Base-by-base conservation (phyloP, 441 rosid species). In the Cnidoscolus chayamansa region DNA sequence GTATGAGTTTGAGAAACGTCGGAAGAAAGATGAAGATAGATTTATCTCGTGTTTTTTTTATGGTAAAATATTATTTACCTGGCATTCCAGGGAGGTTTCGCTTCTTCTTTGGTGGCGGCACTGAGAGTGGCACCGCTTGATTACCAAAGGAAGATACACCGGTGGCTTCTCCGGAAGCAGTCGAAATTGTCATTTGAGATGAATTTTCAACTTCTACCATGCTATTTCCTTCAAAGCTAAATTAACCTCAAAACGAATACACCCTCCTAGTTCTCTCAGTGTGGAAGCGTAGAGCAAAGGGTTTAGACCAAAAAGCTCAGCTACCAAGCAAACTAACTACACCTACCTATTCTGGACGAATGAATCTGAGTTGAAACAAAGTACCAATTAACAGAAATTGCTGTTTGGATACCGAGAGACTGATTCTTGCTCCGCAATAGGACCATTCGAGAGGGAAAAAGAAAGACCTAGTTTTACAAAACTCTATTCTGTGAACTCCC, bases 61-160 rank as follows among this genome's bases (percentile, higher is more conserved):
- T 25, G 25, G 63, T 43, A 43, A 40, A 4, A 16, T 31, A 35
- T 35, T 2, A 19, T 48, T 71, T 65, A 87, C 94, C 90, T 68
- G 94, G 92, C 90, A 85, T 89, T 81, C 94, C 92, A 16, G 92
- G 92, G 73, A 87, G 92, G 62, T 84, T 89, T 55, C 94, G 83
- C 80, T 82, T 89, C 85, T 85, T 89, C 85, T 84, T 89, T 49
- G 80, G 73, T 16, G 82, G 71, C 35, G 74, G 77, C 10, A 59
- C 78, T 12, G 75, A 49, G 58, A 48, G 71, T 19, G 77, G 78
- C 63, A 43, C 67, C 30, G 75, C 61, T 68, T 78, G 83, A 63
- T 73, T 62, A 31, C 67, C 84, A 7, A 79, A 74, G 32, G 79
- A 67, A 63, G 85, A 73, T 1, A 60, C 48, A 30, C 69, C 58